Conservation (phyloP, 192 early-diverging fungal species). For the Bifiguratus adelaidae region DNA sequence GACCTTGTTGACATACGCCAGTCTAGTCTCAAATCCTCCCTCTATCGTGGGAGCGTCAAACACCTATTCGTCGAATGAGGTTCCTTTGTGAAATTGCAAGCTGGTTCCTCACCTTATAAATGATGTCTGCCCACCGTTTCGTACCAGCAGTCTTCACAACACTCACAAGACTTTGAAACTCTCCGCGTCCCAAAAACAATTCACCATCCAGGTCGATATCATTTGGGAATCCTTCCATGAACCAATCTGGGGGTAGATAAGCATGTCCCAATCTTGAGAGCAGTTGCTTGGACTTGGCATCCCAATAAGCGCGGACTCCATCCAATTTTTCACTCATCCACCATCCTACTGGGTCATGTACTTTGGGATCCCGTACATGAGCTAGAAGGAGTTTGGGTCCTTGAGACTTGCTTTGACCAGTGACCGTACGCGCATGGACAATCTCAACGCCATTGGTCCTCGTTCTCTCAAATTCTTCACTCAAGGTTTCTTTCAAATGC, state of each 20-base stretch:
- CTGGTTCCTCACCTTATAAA: conserved; percentile 36
- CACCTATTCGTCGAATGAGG: too few relatives aligned
- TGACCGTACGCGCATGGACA: background rate
- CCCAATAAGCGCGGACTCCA: conserved; percentile 55
- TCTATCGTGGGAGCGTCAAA: too few relatives aligned
- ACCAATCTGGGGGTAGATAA: conserved; percentile 41
- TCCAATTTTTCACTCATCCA: conserved; percentile 69
- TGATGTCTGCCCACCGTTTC: conserved; percentile 36
- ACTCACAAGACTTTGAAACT: conserved; percentile 51
- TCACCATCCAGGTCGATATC: conserved; percentile 59
- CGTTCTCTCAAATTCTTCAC: background rate
- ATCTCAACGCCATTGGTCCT: background rate
- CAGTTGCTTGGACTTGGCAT: conserved; percentile 29
- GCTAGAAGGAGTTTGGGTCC: conserved; percentile 26
- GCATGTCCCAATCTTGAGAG: conserved; percentile 46
- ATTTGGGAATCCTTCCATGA: conserved; percentile 29
- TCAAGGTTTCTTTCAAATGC: background rate
- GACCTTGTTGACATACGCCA: too few relatives aligned
- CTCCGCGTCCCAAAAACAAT: conserved; percentile 54
- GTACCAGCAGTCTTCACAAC: conserved; percentile 34
- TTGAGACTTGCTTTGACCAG: background rate
- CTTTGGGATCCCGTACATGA: conserved; percentile 23
- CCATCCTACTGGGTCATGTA: conserved; percentile 51
- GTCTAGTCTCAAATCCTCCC: too few relatives aligned
- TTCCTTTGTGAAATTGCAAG: too few relatives aligned